These are phyloP conservation scores for Gossypium arboreum DNA, from an alignment of 345 rosid genomes.

Conservation along the genomic window DNA sequence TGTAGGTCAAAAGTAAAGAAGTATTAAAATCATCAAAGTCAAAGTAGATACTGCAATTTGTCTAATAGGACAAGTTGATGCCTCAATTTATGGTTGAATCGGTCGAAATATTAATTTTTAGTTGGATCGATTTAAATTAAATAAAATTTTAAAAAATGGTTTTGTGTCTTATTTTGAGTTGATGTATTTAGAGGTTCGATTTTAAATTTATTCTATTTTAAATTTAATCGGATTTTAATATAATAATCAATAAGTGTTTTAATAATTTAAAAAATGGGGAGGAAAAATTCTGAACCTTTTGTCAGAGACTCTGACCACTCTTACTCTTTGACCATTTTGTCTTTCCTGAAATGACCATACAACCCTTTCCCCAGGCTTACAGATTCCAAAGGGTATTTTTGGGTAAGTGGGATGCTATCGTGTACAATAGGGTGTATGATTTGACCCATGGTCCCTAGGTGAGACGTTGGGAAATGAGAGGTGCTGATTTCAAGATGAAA, in stretches of 20 bases:
- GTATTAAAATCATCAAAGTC: slow-evolving; percentile 13
- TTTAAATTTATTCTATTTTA: not conserved
- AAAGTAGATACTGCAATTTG: slow-evolving; percentile 27
- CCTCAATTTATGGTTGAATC: not conserved
- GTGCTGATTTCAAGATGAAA: slow-evolving; percentile 33
- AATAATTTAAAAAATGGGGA: not conserved
- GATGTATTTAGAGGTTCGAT: not conserved
- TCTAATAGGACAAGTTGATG: slow-evolving; percentile 38
- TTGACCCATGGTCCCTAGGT: not conserved
- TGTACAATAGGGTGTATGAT: not conserved
- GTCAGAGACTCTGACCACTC: slow-evolving; percentile 20
- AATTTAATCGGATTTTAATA: not conserved
- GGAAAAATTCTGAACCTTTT: not conserved
- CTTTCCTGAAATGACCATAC: slow-evolving; percentile 15
- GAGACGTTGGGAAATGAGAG: slow-evolving; percentile 23
- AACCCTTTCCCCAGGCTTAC: not conserved
- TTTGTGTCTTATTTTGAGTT: too few relatives aligned
- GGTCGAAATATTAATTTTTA: fast-evolving
- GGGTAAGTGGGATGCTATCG: not conserved
- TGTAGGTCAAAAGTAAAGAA: slow-evolving; percentile 28
- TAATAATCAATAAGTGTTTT: not conserved
- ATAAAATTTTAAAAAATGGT: too few relatives aligned
- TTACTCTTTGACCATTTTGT: slow-evolving; percentile 29
- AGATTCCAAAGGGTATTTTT: not conserved
- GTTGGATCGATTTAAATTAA: too few relatives aligned